Evolutionary conservation across 331 rosid genomes (phyloP).

Genomic region (Stylosanthes scabra): DNA sequence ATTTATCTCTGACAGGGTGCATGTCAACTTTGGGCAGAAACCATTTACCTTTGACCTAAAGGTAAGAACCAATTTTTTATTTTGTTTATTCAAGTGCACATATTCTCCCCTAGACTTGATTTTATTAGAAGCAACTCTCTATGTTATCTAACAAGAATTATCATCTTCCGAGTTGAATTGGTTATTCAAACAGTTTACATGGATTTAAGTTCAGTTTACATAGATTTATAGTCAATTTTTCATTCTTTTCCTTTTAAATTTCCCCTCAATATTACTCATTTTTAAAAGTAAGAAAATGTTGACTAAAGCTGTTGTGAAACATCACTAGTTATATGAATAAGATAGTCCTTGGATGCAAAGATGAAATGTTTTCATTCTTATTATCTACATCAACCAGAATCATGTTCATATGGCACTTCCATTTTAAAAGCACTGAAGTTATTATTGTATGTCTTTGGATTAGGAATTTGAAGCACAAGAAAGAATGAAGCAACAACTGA

Average conservation of each 20-base stretch:
- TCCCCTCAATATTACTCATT: background rate
- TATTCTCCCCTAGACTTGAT: background rate
- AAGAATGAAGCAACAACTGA: slow-evolving; percentile 86
- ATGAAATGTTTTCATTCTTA: slow-evolving; percentile 28
- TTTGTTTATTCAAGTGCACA: slow-evolving; percentile 4
- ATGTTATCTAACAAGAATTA: background rate
- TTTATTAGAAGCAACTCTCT: background rate
- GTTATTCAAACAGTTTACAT: background rate
- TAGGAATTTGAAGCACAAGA: slow-evolving; percentile 96
- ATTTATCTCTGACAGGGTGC: slow-evolving; percentile 78
- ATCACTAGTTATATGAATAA: background rate
- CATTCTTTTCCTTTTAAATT: background rate
- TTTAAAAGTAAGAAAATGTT: background rate
- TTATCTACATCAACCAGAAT: background rate
- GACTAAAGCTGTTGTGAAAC: background rate
- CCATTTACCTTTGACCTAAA: slow-evolving; percentile 88
- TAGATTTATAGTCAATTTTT: no score
- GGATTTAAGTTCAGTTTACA: background rate
- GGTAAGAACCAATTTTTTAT: slow-evolving; percentile 49
- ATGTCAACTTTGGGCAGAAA: slow-evolving; percentile 94
- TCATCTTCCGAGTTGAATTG: background rate
- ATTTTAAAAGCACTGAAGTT: slow-evolving; percentile 1
- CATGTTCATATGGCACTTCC: slow-evolving; percentile 17
- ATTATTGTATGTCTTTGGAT: slow-evolving; percentile 35
- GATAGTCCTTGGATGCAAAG: background rate